Conservation (phyloP, 1,284 basidiomycete species). For the Rhizopogon parksii region DNA sequence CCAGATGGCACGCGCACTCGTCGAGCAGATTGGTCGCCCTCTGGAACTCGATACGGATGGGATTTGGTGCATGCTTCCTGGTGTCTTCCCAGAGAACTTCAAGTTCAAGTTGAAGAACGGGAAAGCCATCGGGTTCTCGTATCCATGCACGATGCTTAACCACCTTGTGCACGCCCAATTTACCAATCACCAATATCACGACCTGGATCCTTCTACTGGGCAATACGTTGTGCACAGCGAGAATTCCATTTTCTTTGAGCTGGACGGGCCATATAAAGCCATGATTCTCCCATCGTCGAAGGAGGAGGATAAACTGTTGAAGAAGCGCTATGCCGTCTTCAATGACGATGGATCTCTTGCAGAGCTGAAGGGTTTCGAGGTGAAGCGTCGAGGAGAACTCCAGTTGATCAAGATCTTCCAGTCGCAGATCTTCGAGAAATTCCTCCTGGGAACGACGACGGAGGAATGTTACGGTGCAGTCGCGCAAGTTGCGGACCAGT, state of each 20-base stretch:
- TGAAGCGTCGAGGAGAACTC: conserved; percentile 95
- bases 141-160: conserved; percentile 99
- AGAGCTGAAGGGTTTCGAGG: conserved; percentile 98
- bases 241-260: conserved; percentile 99
- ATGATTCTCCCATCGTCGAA: conserved; percentile 99
- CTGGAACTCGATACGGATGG: conserved; percentile 98
- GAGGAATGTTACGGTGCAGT: conserved; percentile 96
- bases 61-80: conserved; percentile 99
- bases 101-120: conserved; percentile 87
- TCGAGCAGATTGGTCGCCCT: conserved; percentile 96
- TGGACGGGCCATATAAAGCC: conserved; percentile 97
- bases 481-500: conserved; percentile 91
- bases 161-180: conserved; percentile 94
- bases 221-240: conserved; percentile 87
- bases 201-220: conserved; percentile 79
- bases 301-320: conserved; percentile 97
- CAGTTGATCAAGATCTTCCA: conserved; percentile 99
- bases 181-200: conserved; percentile 98
- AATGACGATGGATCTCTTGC: conserved; percentile 96
- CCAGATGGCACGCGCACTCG: conserved; percentile 97
- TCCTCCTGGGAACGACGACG: conserved; percentile 86
- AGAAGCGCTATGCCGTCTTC: conserved; percentile 99
- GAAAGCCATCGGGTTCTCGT: conserved; percentile 89
- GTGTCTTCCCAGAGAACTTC: conserved; percentile 97
- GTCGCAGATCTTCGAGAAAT: conserved; percentile 97